phyloP scores from a whole-genome alignment of 495 filamentous ascomycete genomes.

The Aspergillus mulundensis region DNA sequence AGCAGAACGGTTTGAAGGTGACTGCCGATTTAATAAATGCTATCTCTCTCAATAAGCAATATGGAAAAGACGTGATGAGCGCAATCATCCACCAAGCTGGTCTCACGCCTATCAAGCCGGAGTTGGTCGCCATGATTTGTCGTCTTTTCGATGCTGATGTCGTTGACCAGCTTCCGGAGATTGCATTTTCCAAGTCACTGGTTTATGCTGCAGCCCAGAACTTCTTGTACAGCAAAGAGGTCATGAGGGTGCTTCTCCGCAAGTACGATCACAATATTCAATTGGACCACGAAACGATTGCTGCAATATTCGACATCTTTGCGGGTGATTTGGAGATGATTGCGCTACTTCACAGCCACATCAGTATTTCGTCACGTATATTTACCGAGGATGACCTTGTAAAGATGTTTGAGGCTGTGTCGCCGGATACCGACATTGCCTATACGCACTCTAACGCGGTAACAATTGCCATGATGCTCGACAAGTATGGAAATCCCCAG shows the following conservation, averaged over 20 bases:
- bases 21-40: no score
- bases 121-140: neutral
- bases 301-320: neutral
- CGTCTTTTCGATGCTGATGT: neutral
- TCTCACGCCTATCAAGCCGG: neutral
- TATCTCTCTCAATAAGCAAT: no score
- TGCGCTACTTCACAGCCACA: neutral
- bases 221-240: neutral
- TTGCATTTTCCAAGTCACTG: neutral
- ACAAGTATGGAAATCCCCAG: neutral
- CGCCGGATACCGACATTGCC: no score
- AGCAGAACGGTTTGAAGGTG: neutral
- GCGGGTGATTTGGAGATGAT: neutral
- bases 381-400: no score
- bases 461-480: neutral
- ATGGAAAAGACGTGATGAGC: no score
- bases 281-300: neutral
- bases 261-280: neutral
- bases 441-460: no score
- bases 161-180: neutral
- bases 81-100: no score
- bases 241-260: neutral
- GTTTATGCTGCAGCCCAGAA: neutral
- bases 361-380: neutral
- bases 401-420: no score